Base-by-base conservation (phyloP, 805 yeast genomes). In the Candida taoyuanica region DNA sequence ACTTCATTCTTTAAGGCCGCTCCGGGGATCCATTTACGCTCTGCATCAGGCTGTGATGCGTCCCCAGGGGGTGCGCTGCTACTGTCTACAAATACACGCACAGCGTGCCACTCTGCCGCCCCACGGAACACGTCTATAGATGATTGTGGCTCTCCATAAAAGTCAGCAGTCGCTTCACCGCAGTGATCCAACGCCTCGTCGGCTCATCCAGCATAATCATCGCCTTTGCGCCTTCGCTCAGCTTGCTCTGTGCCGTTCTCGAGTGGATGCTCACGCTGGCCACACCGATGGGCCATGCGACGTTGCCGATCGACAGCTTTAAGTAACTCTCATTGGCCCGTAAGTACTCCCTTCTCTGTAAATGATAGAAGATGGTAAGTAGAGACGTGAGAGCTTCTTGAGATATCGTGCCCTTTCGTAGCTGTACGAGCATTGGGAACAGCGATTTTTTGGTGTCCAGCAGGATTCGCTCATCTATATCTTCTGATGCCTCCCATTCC, bases 271-370 rank as follows among this genome's bases (percentile, higher is more conserved):
- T 87, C 13, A 87, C 82, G 40, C 75, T 75, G 7, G 77, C 66
- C 12, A 87, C 84, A 19, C 96, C 96, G 47, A 86, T 82, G 3
- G 96, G 96, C 95, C 95, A 87, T 5, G 93, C 89, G 3, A 83
- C 86, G 49, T 85, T 85, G 1, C 96, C 96, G 14, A 87, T 81
- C 53, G 91, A 81, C 40, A 87, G 62, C 45, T 81, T 73, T 67
- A 86, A 63, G 50, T 87, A 87, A 18, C 78, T 67, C 50, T 85
- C 85, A 42, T 74, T 74, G 5, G 91, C 86, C 35, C 62, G 62
- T 26, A 56, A 54, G 47, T 58, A 77, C 25, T 77, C 70, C 13
- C 57, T 52, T 9, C 61, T 52, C 57, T 86, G 95, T n/a, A 84
- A 38, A 49, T 79, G 70, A 46, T 71, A 67, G 7, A 81, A 48